phyloP scores from a whole-genome alignment of 257 asterid genomes.

The Linaria vulgaris region DNA sequence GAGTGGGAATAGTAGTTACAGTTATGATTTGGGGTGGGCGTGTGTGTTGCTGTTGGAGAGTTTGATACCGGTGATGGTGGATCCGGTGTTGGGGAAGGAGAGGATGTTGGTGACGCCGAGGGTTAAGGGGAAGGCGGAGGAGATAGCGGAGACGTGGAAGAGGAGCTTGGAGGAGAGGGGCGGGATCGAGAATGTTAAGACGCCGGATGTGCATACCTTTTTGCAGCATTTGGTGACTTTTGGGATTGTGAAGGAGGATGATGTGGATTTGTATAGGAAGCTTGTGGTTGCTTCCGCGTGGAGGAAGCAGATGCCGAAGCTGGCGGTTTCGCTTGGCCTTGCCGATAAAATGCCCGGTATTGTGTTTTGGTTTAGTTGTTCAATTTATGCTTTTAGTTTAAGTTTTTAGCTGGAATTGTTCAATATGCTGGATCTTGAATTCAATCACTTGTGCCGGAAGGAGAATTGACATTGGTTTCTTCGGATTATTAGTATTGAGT shows the following conservation, averaged over 20 bases:
- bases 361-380: constrained; percentile 11
- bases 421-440: too few species aligned
- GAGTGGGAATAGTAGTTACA: constrained; percentile 25
- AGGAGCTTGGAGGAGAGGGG: constrained; percentile 98
- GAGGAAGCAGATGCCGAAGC: constrained; percentile 99
- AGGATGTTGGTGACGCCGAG: constrained; percentile 93
- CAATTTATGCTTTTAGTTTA: neutral
- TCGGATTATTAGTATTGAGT: neutral
- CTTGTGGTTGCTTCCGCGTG: constrained; percentile 99
- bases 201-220: constrained; percentile 96
- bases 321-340: constrained; percentile 92
- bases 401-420: too few species aligned
- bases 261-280: constrained; percentile 88
- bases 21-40: constrained; percentile 93
- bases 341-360: constrained; percentile 94
- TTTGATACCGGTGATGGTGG: constrained; percentile 91
- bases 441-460: too few species aligned
- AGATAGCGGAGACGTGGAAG: constrained; percentile 95
- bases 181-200: constrained; percentile 91
- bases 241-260: constrained; percentile 80
- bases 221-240: constrained; percentile 98
- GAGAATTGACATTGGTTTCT: constrained; percentile 7
- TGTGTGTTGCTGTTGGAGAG: constrained; percentile 93
- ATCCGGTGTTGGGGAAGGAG: constrained; percentile 88
- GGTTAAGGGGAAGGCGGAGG: constrained; percentile 76